Evolutionary conservation across 2,329 filamentous ascomycete species (phyloP).

Genomic region (Herpotrichia juniperi): DNA sequence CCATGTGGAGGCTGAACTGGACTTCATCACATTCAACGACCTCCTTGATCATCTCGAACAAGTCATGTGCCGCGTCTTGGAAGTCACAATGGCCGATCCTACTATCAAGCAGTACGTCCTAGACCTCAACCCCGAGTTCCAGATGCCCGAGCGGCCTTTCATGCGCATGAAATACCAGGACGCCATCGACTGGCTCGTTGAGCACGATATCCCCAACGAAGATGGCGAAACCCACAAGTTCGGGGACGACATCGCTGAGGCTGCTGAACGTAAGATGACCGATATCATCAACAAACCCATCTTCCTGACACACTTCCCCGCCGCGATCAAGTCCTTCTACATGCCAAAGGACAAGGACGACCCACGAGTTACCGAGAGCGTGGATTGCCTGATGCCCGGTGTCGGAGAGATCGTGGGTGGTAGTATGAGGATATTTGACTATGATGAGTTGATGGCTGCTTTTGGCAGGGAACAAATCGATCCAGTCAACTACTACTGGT

Average conservation of each 20-base stretch:
- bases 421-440: constrained; percentile 93
- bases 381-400: constrained; percentile 87
- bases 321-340: constrained; percentile 98
- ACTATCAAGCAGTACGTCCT: constrained; percentile 75
- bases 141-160: constrained; percentile 82
- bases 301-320: constrained; percentile 95
- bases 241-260: constrained; percentile 97
- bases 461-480: constrained; percentile 88
- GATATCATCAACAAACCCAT: constrained; percentile 95
- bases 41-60: constrained; percentile 86
- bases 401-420: constrained; percentile 98
- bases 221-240: constrained; percentile 83
- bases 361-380: constrained; percentile 84
- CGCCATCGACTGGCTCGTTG: constrained; percentile 90
- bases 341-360: constrained; percentile 90
- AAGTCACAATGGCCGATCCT: constrained; percentile 75
- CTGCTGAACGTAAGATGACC: constrained; percentile 95
- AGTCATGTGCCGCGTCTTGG: constrained; percentile 85
- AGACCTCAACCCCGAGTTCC: constrained; percentile 89
- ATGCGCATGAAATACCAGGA: constrained; percentile 93
- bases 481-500: constrained; percentile 93
- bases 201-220: constrained; percentile 91
- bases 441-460: constrained; percentile 81
- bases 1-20: constrained; percentile 93
- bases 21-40: constrained; percentile 93